Conservation (phyloP, 1,139 yeast genomes). For the Keqinozyma sinolaborantium region DNA sequence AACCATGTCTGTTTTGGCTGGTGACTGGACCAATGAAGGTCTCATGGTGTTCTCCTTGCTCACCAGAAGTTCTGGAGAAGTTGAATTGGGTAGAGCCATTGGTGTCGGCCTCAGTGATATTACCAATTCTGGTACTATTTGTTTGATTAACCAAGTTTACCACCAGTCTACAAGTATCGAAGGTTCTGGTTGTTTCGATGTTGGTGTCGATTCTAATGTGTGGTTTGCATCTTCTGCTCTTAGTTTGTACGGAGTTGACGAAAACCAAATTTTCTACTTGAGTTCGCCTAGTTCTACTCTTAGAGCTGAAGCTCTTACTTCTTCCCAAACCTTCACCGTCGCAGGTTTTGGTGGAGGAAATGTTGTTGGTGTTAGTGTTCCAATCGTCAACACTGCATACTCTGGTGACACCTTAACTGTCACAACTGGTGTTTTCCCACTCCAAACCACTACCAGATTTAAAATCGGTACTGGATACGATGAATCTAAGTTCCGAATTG, state of each 20-base stretch:
- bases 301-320: slow-evolving; percentile 15
- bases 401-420: slow-evolving; percentile 8
- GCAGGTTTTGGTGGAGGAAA: slow-evolving; percentile 32
- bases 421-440: slow-evolving; percentile 18
- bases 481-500: slow-evolving; percentile 9
- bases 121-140: slow-evolving; percentile 26
- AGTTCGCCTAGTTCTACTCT: slow-evolving; percentile 15
- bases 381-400: slow-evolving; percentile 12
- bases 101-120: slow-evolving; percentile 12
- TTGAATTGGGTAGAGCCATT: slow-evolving; percentile 16
- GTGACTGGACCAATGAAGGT: slow-evolving; percentile 25
- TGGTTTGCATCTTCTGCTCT: slow-evolving; percentile 16
- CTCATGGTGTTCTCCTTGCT: slow-evolving; percentile 20
- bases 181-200: slow-evolving; percentile 28
- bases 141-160: slow-evolving; percentile 21
- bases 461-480: slow-evolving; percentile 22
- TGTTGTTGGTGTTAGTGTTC: slow-evolving; percentile 17
- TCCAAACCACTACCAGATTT: slow-evolving; percentile 13
- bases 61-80: slow-evolving; percentile 15
- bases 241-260: slow-evolving; percentile 10
- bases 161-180: slow-evolving; percentile 19
- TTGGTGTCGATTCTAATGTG: slow-evolving; percentile 18
- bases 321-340: slow-evolving; percentile 20
- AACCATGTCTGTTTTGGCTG: slow-evolving; percentile 16
- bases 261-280: slow-evolving; percentile 20